These are phyloP conservation scores for Fraxinus latifolia DNA, from an alignment of 305 asterid genomes.

Conservation along the genomic window DNA sequence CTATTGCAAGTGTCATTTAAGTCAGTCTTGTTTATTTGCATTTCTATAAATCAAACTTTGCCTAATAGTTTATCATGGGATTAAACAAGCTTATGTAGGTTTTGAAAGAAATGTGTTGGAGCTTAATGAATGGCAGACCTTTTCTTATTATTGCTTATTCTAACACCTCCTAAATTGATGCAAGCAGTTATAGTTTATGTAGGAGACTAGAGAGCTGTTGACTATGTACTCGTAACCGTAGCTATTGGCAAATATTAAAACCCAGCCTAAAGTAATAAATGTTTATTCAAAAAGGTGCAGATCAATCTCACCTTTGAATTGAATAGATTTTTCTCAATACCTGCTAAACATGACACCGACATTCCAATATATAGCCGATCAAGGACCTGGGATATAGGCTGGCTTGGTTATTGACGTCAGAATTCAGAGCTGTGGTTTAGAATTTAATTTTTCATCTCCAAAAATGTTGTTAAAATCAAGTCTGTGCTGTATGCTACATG, in stretches of 20 bases:
- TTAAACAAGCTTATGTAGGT: neutral
- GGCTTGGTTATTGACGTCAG: slow-evolving; percentile 11
- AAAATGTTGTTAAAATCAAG: neutral
- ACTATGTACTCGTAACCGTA: neutral
- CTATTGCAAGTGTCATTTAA: neutral
- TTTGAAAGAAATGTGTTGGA: neutral
- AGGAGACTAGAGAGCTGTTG: neutral
- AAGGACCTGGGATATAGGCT: neutral
- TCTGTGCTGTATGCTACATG: slow-evolving; percentile 10
- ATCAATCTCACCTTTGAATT: neutral
- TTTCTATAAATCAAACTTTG: neutral
- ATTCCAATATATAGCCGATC: neutral
- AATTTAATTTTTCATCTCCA: neutral
- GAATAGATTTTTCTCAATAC: slow-evolving; percentile 4
- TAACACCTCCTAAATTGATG: neutral
- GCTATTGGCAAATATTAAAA: neutral
- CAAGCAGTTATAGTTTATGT: neutral
- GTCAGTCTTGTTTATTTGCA: neutral
- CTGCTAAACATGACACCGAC: neutral
- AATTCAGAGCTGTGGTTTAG: neutral
- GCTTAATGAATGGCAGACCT: neutral
- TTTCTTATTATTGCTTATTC: neutral
- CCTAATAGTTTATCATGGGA: neutral
- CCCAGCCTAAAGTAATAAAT: neutral
- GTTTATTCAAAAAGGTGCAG: slow-evolving; percentile 6